phyloP scores from a whole-genome alignment of 345 rosid genomes.

The Bruguiera gymnorhiza region DNA sequence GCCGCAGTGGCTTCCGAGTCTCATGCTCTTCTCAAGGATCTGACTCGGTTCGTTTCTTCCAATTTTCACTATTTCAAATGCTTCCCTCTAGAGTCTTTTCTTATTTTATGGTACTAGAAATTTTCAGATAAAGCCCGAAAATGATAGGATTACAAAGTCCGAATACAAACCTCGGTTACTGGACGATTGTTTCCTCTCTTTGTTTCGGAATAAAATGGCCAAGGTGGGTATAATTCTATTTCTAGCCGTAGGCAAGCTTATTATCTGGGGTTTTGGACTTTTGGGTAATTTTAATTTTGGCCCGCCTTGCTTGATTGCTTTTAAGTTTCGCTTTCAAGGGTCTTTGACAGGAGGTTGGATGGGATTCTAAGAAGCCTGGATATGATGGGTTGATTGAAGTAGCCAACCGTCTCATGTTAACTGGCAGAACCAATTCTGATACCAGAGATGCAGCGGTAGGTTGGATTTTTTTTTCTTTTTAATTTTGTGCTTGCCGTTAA shows the following conservation, averaged over 20 bases:
- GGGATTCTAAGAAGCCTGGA: conserved; percentile 86
- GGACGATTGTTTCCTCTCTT: conserved; percentile 56
- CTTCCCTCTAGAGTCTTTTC: background rate
- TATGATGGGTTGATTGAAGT: conserved; percentile 78
- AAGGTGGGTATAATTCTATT: conserved; percentile 38
- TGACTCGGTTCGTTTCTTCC: conserved; percentile 23
- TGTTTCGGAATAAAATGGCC: conserved; percentile 70
- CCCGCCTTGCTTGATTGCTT: background rate
- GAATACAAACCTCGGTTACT: conserved; percentile 50
- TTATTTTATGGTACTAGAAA: background rate
- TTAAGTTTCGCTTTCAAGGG: conserved; percentile 16
- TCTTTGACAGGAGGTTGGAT: conserved; percentile 75
- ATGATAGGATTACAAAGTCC: conserved; percentile 17
- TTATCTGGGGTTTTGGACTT: too few relatives aligned
- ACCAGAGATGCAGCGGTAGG: conserved; percentile 67
- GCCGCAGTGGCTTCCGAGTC: conserved; percentile 14
- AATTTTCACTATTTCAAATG: background rate
- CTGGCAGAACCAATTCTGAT: conserved; percentile 50
- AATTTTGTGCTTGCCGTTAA: background rate
- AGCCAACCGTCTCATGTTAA: conserved; percentile 62
- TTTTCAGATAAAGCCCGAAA: conserved; percentile 33
- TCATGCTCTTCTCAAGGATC: conserved; percentile 32
- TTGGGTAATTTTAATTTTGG: too few relatives aligned
- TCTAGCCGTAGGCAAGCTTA: too few relatives aligned
- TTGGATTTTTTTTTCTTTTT: background rate